phyloP scores from a whole-genome alignment of 2,329 filamentous ascomycete species.

The Fusarium domesticum region DNA sequence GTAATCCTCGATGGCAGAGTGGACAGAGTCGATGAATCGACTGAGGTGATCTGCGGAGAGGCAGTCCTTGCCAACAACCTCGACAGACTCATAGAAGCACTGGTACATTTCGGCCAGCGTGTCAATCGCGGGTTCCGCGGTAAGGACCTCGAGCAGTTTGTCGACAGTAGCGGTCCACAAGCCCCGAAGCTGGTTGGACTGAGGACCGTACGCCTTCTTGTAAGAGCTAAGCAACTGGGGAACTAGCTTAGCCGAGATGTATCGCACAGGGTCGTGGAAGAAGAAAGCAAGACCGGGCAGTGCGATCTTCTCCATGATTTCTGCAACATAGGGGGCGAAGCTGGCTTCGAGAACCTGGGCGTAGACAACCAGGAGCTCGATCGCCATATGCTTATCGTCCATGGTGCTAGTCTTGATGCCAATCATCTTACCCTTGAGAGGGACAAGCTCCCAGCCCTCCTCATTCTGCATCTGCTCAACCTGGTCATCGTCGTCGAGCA shows the following conservation, averaged over 20 bases:
- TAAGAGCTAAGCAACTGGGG: constrained; percentile 90
- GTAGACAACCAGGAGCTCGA: constrained; percentile 95
- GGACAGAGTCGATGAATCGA: constrained; percentile 81
- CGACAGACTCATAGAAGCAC: constrained; percentile 98
- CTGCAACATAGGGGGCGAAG: constrained; percentile 86
- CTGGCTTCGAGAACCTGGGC: constrained; percentile 90
- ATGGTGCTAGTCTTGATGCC: constrained; percentile 95
- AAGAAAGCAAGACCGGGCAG: constrained; percentile 94
- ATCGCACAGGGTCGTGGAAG: constrained; percentile 96
- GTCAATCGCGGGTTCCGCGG: constrained; percentile 91
- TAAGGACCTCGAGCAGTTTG: constrained; percentile 89
- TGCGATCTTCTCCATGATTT: constrained; percentile 96
- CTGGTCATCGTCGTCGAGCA: constrained; percentile 92
- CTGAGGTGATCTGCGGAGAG: constrained; percentile 76
- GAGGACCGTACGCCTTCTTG: constrained; percentile 83
- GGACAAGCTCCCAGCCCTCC: constrained; percentile 96
- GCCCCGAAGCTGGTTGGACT: constrained; percentile 73
- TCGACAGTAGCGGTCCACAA: constrained; percentile 84
- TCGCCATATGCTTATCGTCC: constrained; percentile 99
- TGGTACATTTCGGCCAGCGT: constrained; percentile 99
- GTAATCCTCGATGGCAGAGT: constrained; percentile 87
- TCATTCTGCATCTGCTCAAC: constrained; percentile 90
- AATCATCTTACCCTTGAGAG: constrained; percentile 95
- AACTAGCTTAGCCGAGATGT: constrained; percentile 90
- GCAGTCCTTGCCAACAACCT: constrained; percentile 85